phyloP scores from a whole-genome alignment of 768 basidiomycete genomes.

The Termitomyces sp. region DNA sequence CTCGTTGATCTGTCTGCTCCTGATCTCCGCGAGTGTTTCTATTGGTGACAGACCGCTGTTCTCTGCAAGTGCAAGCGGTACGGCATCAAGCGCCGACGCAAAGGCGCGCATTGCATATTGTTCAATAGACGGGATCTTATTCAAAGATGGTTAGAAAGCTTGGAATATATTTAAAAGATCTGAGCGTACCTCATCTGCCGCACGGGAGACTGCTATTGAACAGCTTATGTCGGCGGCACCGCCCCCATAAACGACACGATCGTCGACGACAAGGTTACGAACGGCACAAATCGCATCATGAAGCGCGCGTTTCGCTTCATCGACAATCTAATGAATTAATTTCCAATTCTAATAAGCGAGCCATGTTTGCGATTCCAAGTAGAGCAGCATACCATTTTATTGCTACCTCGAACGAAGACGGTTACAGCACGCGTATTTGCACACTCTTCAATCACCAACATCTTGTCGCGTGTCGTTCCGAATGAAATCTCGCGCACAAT shows the following conservation, averaged over 20 bases:
- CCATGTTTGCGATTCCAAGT: background rate
- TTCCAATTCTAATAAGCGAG: background rate
- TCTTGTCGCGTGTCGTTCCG: slow-evolving; percentile 98
- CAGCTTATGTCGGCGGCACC: slow-evolving; percentile 98
- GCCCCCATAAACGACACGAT: slow-evolving; percentile 97
- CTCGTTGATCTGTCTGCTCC: slow-evolving; percentile 88
- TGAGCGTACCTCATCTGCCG: slow-evolving; percentile 78
- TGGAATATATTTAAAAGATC: background rate
- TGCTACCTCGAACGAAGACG: slow-evolving; percentile 94
- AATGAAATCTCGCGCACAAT: slow-evolving; percentile 92
- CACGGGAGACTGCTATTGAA: slow-evolving; percentile 87
- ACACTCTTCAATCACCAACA: slow-evolving; percentile 99
- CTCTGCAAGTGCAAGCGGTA: slow-evolving; percentile 95
- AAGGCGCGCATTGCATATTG: slow-evolving; percentile 99
- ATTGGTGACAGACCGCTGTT: slow-evolving; percentile 97
- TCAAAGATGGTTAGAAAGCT: background rate
- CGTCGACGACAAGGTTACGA: slow-evolving; percentile 90
- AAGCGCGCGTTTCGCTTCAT: slow-evolving; percentile 96
- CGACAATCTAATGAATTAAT: slow-evolving; percentile 69
- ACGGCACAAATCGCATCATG: slow-evolving; percentile 98
- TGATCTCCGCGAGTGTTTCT: slow-evolving; percentile 93
- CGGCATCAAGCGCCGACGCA: slow-evolving; percentile 88
- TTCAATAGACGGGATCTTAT: slow-evolving; percentile 90
- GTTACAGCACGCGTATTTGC: slow-evolving; percentile 96
- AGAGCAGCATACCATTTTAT: slow-evolving; percentile 80